Percentiles rank a stretch among this genome's conserved stretches.
Evolutionary conservation across 2,329 filamentous ascomycete species (phyloP).

Genomic region (Aspergillus brunneoviolaceus): DNA sequence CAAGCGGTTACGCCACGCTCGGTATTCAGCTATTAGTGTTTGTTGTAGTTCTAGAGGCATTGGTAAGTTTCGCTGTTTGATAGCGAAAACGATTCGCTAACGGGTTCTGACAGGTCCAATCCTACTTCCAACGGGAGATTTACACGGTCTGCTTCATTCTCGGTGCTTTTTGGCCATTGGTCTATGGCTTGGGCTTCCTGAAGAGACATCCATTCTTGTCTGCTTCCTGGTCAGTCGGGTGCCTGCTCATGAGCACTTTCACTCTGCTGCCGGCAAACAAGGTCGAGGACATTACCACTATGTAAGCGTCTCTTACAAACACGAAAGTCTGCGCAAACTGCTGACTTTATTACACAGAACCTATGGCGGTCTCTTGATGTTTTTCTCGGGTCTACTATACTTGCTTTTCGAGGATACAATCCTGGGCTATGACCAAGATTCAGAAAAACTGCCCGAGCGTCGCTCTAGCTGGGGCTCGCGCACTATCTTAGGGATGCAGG

Average conservation of each 20-base stretch:
- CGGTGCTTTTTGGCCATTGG: constrained; percentile 73
- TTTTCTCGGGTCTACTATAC: constrained; percentile 71
- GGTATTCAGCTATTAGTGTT: constrained; percentile 65
- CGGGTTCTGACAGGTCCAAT: constrained; percentile 65
- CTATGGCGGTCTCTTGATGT: constrained; percentile 75
- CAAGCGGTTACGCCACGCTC: constrained; percentile 59
- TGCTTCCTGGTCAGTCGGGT: constrained; percentile 72
- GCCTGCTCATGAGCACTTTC: constrained; percentile 82
- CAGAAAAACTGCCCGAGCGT: constrained; percentile 12
- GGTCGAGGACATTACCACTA: constrained; percentile 69
- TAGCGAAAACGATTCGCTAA: not conserved
- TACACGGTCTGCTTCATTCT: constrained; percentile 77
- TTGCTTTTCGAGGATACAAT: constrained; percentile 73
- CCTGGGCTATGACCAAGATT: constrained; percentile 43
- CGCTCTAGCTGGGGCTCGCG: constrained; percentile 38
- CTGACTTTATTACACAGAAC: constrained; percentile 51
- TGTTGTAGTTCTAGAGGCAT: constrained; percentile 71
- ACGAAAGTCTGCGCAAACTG: not conserved
- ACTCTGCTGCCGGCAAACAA: constrained; percentile 87
- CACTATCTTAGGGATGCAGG: constrained; percentile 48
- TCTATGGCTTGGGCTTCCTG: constrained; percentile 73
- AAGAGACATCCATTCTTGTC: constrained; percentile 63
- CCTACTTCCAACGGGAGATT: constrained; percentile 87
- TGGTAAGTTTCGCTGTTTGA: constrained; percentile 54
- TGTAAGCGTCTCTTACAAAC: constrained; percentile 56